Evolutionary conservation across 2,329 filamentous ascomycete species (phyloP), one percentile per base, ranked within the genome.

Genomic region (Xylaria digitata): DNA sequence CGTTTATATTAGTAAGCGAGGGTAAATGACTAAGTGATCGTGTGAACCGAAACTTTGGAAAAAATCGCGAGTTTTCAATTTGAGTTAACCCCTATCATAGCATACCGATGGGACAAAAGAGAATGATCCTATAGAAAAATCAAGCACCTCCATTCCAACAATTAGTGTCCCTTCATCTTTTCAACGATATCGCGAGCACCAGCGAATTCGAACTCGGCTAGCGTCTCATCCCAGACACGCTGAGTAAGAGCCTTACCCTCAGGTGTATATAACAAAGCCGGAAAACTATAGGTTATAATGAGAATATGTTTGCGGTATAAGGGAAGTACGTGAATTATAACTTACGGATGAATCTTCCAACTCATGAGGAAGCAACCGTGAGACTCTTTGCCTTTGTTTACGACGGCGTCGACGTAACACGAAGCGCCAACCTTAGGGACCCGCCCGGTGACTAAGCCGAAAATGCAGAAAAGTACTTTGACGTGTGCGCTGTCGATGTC

Each of bases 331-430:
- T 52, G 19, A 19, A 55, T 52, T 8, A 8, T 30, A 13, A 68
- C 83, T 80, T 74, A 85, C 81, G 82, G 80, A 3, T 71, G 68
- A 19, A 85, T 80, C 7, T 81, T 74, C 79, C 82, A 85, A 54
- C 81, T 81, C 78, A 82, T 83, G 0, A 86, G 46, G 65, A 83
- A 86, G 50, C 80, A 83, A 0, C 84, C 84, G 70, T 87, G 85
- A 0, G 82, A 82, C 71, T 86, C 83, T 49, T 78, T 79, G 0
- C 84, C 85, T 60, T 86, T 80, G 0, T 77, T 75, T 0, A 82
- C 76, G 0, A 74, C 76, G 0, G 84, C 84, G 71, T 87, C 82
- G 0, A 86, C 63, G 69, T 83, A 85, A 0, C 80, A 82, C 52
- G 79, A 81, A 1, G 83, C 84, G 5, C 82, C 85, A 5, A 79